These are phyloP conservation scores for Spizellomyces sp. DNA, from an alignment of 192 early-diverging fungal genomes.

Conservation along the genomic window DNA sequence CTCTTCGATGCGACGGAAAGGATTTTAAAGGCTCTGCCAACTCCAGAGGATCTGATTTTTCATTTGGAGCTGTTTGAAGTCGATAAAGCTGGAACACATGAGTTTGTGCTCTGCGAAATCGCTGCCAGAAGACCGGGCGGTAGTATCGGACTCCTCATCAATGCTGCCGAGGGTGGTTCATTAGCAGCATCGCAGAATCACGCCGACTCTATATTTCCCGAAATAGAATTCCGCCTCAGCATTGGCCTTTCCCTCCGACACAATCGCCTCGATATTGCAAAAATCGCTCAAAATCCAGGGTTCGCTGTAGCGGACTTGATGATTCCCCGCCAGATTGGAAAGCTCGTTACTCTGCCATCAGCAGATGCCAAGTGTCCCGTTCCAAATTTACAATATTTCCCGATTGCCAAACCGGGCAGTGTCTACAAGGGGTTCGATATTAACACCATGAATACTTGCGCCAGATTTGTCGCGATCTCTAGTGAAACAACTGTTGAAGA, in stretches of 20 bases:
- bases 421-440: conserved; percentile 42
- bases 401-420: conserved; percentile 30
- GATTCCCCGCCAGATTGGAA: conserved; percentile 34
- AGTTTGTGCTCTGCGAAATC: conserved; percentile 48
- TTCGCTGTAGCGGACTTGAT: conserved; percentile 40
- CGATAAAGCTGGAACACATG: neutral
- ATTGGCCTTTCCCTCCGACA: conserved; percentile 30
- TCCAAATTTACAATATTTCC: conserved; percentile 24
- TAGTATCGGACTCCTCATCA: conserved; percentile 35
- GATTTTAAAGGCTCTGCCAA: conserved; percentile 32
- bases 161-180: conserved; percentile 31
- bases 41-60: conserved; percentile 37
- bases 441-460: conserved; percentile 43
- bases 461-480: conserved; percentile 30
- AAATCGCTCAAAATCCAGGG: neutral
- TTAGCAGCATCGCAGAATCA: neutral
- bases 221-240: conserved; percentile 41
- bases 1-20: conserved; percentile 33
- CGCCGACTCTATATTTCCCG: conserved; percentile 21
- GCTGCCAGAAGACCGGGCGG: conserved; percentile 48
- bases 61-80: conserved; percentile 51
- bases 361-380: conserved; percentile 26
- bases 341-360: conserved; percentile 30
- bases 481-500: conserved; percentile 23
- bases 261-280: conserved; percentile 14